Evolutionary conservation across 1,284 basidiomycete species (phyloP).

Genomic region (Irpex rosettiformis): DNA sequence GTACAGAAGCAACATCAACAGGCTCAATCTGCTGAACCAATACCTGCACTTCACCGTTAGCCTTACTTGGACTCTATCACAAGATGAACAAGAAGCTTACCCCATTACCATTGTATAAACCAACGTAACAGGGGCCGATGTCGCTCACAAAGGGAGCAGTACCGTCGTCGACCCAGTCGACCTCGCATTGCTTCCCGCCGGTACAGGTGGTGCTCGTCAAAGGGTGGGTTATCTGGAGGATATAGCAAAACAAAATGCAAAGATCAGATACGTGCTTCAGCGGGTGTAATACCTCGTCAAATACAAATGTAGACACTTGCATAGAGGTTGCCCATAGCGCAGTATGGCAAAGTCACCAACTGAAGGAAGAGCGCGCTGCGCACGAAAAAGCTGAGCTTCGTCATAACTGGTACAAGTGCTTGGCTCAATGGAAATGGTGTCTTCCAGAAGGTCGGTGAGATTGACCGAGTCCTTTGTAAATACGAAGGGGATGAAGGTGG

Average conservation of each 20-base stretch:
- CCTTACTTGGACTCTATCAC: not conserved
- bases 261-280: not conserved
- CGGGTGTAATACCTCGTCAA: not conserved
- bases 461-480: not conserved
- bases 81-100: constrained; percentile 39
- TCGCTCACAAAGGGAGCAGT: constrained; percentile 40
- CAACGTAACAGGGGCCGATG: constrained; percentile 49
- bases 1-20: constrained; percentile 33
- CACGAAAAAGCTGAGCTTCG: too few species aligned
- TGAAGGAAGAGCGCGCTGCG: not conserved
- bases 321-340: not conserved
- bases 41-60: constrained; percentile 31
- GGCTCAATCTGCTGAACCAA: constrained; percentile 46
- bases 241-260: not conserved
- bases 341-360: not conserved
- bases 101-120: constrained; percentile 49
- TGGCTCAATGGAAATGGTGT: not conserved
- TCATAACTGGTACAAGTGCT: not conserved
- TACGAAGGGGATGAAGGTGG: not conserved
- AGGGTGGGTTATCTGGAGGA: constrained; percentile 48
- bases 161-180: constrained; percentile 64
- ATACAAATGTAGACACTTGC: not conserved
- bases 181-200: constrained; percentile 47
- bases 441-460: not conserved
- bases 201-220: constrained; percentile 38